Base-by-base conservation (phyloP, 192 early-diverging fungal species). In the Umbelopsis sp. region DNA sequence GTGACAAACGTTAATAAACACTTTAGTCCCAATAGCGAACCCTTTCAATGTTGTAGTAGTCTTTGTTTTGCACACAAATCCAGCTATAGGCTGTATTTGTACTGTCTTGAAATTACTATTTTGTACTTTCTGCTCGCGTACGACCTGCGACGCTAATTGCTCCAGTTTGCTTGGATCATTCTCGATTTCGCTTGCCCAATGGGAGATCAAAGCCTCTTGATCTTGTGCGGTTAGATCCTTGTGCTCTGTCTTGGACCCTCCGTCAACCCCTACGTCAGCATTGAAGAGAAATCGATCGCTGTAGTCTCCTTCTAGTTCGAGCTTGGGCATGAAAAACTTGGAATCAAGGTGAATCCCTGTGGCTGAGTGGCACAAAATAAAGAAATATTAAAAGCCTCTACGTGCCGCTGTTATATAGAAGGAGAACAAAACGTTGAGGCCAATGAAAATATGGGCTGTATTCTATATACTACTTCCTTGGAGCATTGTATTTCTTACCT, bases 1-100 rank as follows among this genome's bases (percentile, higher is more conserved):
- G 45, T 88, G 80, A 56, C 90, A 91, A n/a, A 92, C 56, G 66
- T 92, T 92, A 62, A 92, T 84, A 70, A 87, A 91, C 0, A 92
- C 77, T 47, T 77, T 62, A 1, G 81, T 83, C 34, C 77, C 77
- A 12, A 34, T 26, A 12, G 50, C 8, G 50, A 52, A 51, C 0
- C 24, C 36, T 25, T 34, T 34, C 6, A 22, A 29, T n/a, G 70
- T 29, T 17, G 16, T 45, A 3, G 50, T 32, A 5, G 65, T 49
- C 29, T 62, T 29, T 0, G 75, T 72, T 24, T 72, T 72, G 53
- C 70, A 77, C 4, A 71, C 70, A 69, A 65, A 77, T 0, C 75
- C 75, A 25, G 75, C 25, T 16, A 51, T 24, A 5, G 75, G 75
- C 59, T 72, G 71, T 4, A 72, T 53, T 4, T 50, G 43, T 2